A percentile compares a stretch with the other conserved stretches of the same genome.
These are phyloP conservation scores for Hortaea werneckii DNA, from an alignment of 2,329 filamentous ascomycete genomes.

Conservation along the genomic window DNA sequence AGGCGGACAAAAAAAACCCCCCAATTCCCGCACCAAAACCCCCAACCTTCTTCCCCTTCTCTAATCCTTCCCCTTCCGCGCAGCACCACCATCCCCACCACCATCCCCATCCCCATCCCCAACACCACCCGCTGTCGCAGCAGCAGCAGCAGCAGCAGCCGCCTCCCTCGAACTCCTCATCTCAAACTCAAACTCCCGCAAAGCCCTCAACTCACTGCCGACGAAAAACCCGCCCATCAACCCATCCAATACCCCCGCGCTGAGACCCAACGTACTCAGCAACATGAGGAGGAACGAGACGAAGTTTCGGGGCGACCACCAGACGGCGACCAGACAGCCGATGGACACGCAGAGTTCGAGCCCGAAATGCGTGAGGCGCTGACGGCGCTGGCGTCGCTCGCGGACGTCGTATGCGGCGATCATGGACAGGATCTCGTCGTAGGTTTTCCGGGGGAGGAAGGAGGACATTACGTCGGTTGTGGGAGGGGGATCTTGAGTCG, in stretches of 20 bases:
- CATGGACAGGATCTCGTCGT: conserved; percentile 64
- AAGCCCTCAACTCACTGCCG: conserved; percentile 65
- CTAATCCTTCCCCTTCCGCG: too few relatives aligned
- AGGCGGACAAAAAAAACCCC: too few relatives aligned
- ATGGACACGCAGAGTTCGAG: conserved; percentile 56
- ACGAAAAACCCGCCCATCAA: conserved; percentile 82
- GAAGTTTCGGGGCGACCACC: conserved; percentile 71
- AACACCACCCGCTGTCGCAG: too few relatives aligned
- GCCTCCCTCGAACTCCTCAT: conserved; percentile 54
- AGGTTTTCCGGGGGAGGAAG: conserved; percentile 26
- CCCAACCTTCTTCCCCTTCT: too few relatives aligned
- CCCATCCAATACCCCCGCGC: conserved; percentile 70
- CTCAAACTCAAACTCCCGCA: conserved; percentile 93
- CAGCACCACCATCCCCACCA: too few relatives aligned
- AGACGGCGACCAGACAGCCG: conserved; percentile 69
- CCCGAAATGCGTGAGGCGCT: conserved; percentile 66
- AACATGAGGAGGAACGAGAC: conserved; percentile 73
- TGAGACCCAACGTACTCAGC: conserved; percentile 65
- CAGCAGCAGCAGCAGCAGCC: conserved; percentile 10
- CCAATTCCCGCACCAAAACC: too few relatives aligned
- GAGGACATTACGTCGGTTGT: background rate
- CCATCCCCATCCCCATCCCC: too few relatives aligned
- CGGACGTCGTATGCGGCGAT: conserved; percentile 58
- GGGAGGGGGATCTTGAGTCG: background rate
- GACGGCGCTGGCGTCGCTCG: conserved; percentile 60